Evolutionary conservation across 768 basidiomycete species (phyloP).

Genomic region (Agrocybe pediades): DNA sequence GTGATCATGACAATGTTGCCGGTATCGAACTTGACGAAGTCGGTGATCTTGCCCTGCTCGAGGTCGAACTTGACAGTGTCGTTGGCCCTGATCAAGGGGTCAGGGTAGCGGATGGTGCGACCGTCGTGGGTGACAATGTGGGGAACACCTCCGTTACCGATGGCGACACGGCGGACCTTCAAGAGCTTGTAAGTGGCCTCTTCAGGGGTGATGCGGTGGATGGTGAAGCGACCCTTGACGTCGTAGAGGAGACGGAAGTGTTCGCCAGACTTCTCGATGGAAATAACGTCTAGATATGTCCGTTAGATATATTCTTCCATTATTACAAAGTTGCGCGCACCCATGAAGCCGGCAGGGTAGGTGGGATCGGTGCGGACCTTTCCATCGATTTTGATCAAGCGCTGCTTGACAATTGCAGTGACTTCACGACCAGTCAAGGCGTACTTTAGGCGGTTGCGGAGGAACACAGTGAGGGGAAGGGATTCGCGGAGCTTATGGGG

Average conservation of each 20-base stretch:
- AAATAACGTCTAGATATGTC: constrained; percentile 75
- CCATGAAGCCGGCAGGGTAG: constrained; percentile 97
- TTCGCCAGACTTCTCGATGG: constrained; percentile 97
- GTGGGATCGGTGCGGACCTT: constrained; percentile 98
- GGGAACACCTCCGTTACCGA: constrained; percentile 93
- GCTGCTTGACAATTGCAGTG: constrained; percentile 91
- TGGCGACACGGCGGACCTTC: constrained; percentile 89
- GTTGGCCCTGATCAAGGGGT: constrained; percentile 93
- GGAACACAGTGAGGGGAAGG: constrained; percentile 95
- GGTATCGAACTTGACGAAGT: constrained; percentile 94
- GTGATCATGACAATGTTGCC: constrained; percentile 98
- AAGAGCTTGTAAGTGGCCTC: constrained; percentile 97
- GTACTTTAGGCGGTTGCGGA: constrained; percentile 99
- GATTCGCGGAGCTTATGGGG: constrained; percentile 99
- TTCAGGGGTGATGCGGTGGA: constrained; percentile 98
- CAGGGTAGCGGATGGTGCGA: constrained; percentile 99
- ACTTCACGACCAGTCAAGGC: constrained; percentile 97
- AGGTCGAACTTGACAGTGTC: constrained; percentile 98
- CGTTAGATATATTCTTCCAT: not conserved
- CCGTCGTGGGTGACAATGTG: constrained; percentile 99
- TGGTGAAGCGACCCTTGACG: constrained; percentile 99
- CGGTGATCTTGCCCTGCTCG: constrained; percentile 89
- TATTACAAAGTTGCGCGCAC: constrained; percentile 44
- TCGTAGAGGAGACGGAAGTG: constrained; percentile 99
- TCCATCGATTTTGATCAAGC: constrained; percentile 96